Conservation (phyloP, 371 early-diverging fungal genomes). For the Phascolomyces articulosus region DNA sequence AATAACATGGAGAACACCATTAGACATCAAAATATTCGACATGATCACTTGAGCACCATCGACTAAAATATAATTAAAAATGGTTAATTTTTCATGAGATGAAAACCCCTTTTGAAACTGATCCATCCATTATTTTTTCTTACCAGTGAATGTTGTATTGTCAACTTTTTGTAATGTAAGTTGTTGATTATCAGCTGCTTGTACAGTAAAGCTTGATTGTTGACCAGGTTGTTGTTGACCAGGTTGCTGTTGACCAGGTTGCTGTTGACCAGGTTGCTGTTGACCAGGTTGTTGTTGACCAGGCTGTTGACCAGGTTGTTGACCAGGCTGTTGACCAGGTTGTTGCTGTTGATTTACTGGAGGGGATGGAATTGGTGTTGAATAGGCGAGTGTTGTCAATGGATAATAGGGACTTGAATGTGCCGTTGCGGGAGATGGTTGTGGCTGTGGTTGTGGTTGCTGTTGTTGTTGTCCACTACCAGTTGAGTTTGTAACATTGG, state of each 20-base stretch:
- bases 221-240: constrained; percentile 1
- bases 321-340: background rate
- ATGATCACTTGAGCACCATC: constrained; percentile 24
- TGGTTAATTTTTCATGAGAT: too few species aligned
- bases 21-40: constrained; percentile 41
- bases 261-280: background rate
- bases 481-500: constrained; percentile 10
- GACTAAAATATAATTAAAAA: background rate
- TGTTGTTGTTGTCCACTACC: background rate
- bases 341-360: background rate
- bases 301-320: background rate
- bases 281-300: background rate
- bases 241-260: background rate
- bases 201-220: constrained; percentile 9
- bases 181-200: constrained; percentile 1
- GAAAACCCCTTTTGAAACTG: too few species aligned
- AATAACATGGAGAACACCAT: constrained; percentile 53
- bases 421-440: constrained; percentile 1
- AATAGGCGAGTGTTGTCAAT: too few species aligned
- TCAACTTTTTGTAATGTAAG: constrained; percentile 9
- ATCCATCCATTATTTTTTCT: background rate
- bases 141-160: constrained; percentile 14
- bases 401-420: too few species aligned
- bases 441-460: too few species aligned
- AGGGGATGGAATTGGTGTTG: too few species aligned